A percentile compares a stretch with the other conserved stretches of the same genome.
phyloP scores from a whole-genome alignment of 176 grass and related monocot genomes.

The Ensete glaucum region DNA sequence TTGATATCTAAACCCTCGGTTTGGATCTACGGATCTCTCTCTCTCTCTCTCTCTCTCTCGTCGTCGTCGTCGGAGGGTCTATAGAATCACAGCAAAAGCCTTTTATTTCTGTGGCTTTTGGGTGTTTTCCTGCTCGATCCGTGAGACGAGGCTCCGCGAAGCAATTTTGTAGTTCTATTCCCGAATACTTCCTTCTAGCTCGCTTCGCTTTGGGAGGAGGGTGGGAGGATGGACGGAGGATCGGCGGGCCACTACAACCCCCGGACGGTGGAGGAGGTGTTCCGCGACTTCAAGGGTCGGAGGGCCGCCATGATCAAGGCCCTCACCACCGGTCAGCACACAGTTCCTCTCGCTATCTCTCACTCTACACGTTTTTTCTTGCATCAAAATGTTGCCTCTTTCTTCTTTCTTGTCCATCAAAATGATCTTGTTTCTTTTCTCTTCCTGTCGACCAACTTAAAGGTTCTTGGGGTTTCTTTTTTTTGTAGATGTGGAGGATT shows the following conservation, averaged over 20 bases:
- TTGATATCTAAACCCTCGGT: neutral
- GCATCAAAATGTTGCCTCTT: neutral
- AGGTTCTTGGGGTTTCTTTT: slow-evolving; percentile 11
- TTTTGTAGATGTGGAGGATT: slow-evolving; percentile 84
- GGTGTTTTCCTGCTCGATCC: slow-evolving; percentile 6
- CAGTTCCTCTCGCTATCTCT: neutral
- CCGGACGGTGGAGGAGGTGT: slow-evolving; percentile 90
- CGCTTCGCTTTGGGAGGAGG: slow-evolving; percentile 1
- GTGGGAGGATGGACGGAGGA: slow-evolving; percentile 43
- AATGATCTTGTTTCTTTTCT: neutral
- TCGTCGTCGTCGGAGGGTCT: neutral
- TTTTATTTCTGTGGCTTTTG: neutral
- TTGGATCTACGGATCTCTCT: slow-evolving; percentile 6
- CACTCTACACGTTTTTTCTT: neutral
- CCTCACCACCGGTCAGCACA: slow-evolving; percentile 53
- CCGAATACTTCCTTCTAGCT: neutral
- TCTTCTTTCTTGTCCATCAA: neutral
- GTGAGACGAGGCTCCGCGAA: neutral
- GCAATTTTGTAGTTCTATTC: neutral
- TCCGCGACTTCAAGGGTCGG: slow-evolving; percentile 87
- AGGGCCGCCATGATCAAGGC: slow-evolving; percentile 72
- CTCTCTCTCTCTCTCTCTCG: neutral
- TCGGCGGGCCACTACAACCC: slow-evolving; percentile 54
- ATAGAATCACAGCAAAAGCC: neutral
- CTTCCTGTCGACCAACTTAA: neutral